A percentile compares a stretch with the other conserved stretches of the same genome.
These are phyloP conservation scores for Phytophthora lateralis DNA, from an alignment of 352 stramenopile species.

Conservation along the genomic window DNA sequence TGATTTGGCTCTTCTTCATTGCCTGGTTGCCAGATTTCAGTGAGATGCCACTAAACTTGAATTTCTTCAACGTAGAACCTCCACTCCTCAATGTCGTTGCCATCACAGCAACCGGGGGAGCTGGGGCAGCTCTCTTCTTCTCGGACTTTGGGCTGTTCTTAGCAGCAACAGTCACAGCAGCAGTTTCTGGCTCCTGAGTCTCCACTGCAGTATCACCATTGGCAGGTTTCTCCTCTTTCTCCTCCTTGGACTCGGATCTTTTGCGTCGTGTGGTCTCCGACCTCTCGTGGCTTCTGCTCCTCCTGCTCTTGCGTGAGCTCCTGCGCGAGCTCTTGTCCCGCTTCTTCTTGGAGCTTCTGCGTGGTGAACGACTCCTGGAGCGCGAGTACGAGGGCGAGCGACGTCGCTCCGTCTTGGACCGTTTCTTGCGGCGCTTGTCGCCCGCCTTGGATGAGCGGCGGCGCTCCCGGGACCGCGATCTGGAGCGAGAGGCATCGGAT, in stretches of 20 bases:
- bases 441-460: constrained; percentile 29
- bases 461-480: constrained; percentile 45
- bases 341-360: constrained; percentile 37
- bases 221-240: constrained; percentile 1
- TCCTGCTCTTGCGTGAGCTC: constrained; percentile 27
- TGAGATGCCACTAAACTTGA: constrained; percentile 75
- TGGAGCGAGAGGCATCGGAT: constrained; percentile 38
- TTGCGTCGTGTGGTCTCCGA: constrained; percentile 6
- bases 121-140: constrained; percentile 11
- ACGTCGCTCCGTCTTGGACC: constrained; percentile 27
- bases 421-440: constrained; percentile 39
- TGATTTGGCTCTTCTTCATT: constrained; percentile 8
- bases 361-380: constrained; percentile 39
- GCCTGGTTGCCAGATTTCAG: constrained; percentile 47
- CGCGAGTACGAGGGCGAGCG: constrained; percentile 33
- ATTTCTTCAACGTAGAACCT: constrained; percentile 43
- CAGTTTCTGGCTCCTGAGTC: background rate
- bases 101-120: constrained; percentile 9
- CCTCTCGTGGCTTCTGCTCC: constrained; percentile 23
- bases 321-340: constrained; percentile 25
- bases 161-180: constrained; percentile 3
- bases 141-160: background rate
- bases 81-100: constrained; percentile 9
- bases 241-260: constrained; percentile 27
- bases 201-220: constrained; percentile 4